Evolutionary conservation across 305 asterid species (phyloP).

Genomic region (Lippia alba): DNA sequence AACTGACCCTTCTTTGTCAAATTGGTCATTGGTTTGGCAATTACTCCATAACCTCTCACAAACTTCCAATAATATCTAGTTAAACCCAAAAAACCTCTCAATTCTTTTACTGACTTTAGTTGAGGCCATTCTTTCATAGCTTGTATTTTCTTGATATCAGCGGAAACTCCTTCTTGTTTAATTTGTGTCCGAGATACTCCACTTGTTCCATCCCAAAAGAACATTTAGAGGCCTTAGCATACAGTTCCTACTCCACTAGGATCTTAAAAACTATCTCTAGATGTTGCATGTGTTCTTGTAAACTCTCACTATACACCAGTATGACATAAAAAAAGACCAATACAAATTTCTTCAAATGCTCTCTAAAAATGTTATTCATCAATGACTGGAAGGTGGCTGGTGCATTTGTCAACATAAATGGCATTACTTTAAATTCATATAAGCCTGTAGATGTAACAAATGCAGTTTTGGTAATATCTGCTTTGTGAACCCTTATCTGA

Average conservation of each 20-base stretch:
- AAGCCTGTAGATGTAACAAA: background rate
- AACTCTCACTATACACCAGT: background rate
- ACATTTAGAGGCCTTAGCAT: background rate
- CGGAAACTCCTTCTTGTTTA: background rate
- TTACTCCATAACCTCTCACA: background rate
- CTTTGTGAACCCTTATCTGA: background rate
- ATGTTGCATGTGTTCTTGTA: accelerated
- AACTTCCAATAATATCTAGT: background rate
- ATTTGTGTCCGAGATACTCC: background rate
- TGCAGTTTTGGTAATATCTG: background rate
- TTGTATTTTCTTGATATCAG: background rate
- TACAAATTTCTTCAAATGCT: background rate
- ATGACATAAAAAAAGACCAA: conserved; percentile 8
- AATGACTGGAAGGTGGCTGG: background rate
- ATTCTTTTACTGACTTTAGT: background rate
- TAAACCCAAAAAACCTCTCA: background rate
- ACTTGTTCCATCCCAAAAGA: too few species aligned
- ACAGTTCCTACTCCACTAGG: background rate
- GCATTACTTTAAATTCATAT: background rate
- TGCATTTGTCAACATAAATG: background rate
- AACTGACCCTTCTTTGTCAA: background rate
- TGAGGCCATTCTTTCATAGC: background rate
- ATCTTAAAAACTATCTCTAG: background rate
- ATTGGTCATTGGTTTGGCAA: background rate
- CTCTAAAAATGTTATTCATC: background rate